A percentile compares a stretch with the other conserved stretches of the same genome.
These are phyloP conservation scores for Fusarium ramigenum DNA, from an alignment of 2,329 filamentous ascomycete species.

Conservation along the genomic window DNA sequence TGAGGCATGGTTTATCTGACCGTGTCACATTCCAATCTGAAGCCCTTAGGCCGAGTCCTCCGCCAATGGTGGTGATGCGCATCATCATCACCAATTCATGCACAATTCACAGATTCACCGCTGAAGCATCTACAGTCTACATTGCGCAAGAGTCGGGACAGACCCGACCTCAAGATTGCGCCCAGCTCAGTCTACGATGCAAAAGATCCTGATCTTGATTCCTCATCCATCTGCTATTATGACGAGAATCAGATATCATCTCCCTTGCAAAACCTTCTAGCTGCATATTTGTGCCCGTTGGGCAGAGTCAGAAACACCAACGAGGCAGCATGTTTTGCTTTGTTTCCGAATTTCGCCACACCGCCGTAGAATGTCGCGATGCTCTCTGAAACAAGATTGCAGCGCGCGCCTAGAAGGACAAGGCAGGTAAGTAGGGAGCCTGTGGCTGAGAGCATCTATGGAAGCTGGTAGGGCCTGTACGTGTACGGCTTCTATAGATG, in stretches of 20 bases:
- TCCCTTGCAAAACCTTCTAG: slow-evolving; percentile 2
- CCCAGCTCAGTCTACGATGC: neutral
- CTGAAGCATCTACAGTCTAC: neutral
- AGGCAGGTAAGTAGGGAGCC: neutral
- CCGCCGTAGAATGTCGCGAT: slow-evolving; percentile 40
- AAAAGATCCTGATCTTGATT: neutral
- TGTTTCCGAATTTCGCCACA: slow-evolving; percentile 36
- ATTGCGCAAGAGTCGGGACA: slow-evolving; percentile 2
- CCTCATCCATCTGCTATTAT: neutral
- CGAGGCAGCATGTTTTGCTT: slow-evolving; percentile 23
- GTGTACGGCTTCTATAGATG: neutral
- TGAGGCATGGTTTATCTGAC: neutral
- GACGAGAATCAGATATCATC: neutral
- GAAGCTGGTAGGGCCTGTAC: neutral
- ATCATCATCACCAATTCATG: neutral
- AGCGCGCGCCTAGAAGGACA: neutral
- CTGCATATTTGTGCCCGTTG: slow-evolving; percentile 12
- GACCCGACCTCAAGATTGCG: slow-evolving; percentile 4
- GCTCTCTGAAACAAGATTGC: neutral
- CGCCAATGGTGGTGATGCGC: neutral
- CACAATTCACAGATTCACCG: neutral
- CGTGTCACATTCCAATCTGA: neutral
- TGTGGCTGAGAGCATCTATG: slow-evolving; percentile 10
- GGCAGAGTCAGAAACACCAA: slow-evolving; percentile 8
- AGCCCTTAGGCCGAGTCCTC: neutral